Evolutionary conservation across 345 rosid genomes (phyloP).

Genomic region (Populus deltoides): DNA sequence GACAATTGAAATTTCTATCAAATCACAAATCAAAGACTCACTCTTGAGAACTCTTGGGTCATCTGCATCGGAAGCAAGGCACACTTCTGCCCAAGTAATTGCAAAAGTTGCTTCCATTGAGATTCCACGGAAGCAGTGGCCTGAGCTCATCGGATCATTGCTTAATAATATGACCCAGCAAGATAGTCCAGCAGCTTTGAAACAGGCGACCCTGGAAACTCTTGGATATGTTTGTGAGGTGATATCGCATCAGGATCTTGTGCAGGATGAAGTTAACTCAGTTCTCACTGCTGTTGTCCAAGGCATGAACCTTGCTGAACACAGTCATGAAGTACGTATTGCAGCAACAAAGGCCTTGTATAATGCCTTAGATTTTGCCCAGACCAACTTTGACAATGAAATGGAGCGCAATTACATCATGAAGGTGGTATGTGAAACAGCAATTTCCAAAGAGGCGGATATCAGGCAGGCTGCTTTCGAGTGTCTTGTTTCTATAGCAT

Average conservation of each 20-base stretch:
- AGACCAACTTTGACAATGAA: conserved; percentile 87
- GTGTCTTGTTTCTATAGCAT: conserved; percentile 93
- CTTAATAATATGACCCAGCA: conserved; percentile 75
- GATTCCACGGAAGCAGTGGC: conserved; percentile 92
- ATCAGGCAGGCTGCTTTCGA: conserved; percentile 92
- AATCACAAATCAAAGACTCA: conserved; percentile 76
- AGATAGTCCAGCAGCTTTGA: conserved; percentile 52
- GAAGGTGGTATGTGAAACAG: conserved; percentile 91
- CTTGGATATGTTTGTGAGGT: conserved; percentile 93
- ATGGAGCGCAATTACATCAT: conserved; percentile 89
- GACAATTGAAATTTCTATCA: conserved; percentile 50
- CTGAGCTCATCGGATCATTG: conserved; percentile 63
- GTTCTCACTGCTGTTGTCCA: conserved; percentile 97
- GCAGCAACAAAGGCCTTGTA: conserved; percentile 78
- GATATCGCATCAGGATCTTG: conserved; percentile 78
- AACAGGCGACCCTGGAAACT: conserved; percentile 89
- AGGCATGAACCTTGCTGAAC: conserved; percentile 84
- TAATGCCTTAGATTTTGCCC: conserved; percentile 91
- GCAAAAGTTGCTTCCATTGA: conserved; percentile 91
- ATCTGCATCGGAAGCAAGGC: conserved; percentile 66
- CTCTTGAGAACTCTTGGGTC: conserved; percentile 71
- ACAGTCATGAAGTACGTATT: conserved; percentile 70
- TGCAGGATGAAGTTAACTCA: conserved; percentile 83
- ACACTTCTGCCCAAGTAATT: conserved; percentile 86
- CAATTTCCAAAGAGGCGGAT: conserved; percentile 69